These are phyloP conservation scores for Priceomyces medius DNA, from an alignment of 805 yeast genomes.

Conservation along the genomic window DNA sequence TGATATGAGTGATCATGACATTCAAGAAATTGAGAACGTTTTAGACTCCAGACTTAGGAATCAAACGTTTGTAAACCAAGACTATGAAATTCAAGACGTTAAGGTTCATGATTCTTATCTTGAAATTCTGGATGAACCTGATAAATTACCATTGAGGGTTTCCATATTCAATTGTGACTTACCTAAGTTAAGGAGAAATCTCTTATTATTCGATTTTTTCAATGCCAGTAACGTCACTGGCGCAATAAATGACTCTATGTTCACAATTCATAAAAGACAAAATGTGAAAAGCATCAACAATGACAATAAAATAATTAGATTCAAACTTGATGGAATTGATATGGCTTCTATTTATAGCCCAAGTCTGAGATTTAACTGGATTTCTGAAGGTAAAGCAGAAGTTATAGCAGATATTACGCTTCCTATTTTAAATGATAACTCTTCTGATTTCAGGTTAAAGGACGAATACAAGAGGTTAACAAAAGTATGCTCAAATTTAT, in stretches of 20 bases:
- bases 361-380: constrained; percentile 62
- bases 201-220: constrained; percentile 63
- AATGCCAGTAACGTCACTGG: constrained; percentile 73
- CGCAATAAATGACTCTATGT: constrained; percentile 69
- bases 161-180: constrained; percentile 66
- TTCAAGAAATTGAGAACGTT: constrained; percentile 13
- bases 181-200: constrained; percentile 56
- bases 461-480: constrained; percentile 22
- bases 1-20: constrained; percentile 28
- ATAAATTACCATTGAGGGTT: constrained; percentile 41
- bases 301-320: constrained; percentile 28
- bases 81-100: constrained; percentile 35
- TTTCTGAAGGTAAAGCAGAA: constrained; percentile 68
- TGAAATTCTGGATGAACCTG: constrained; percentile 30
- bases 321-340: constrained; percentile 43
- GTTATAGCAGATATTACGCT: constrained; percentile 70
- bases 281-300: constrained; percentile 36
- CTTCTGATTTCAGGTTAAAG: constrained; percentile 15
- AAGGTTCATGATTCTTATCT: constrained; percentile 54
- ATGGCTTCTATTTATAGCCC: constrained; percentile 32
- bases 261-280: constrained; percentile 75
- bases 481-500: constrained; percentile 26
- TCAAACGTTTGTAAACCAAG: constrained; percentile 24
- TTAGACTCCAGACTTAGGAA: constrained; percentile 3
- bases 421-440: constrained; percentile 46